phyloP scores from a whole-genome alignment of 202 grass and related monocot genomes.

The Thinopyrum obtusiflorum region DNA sequence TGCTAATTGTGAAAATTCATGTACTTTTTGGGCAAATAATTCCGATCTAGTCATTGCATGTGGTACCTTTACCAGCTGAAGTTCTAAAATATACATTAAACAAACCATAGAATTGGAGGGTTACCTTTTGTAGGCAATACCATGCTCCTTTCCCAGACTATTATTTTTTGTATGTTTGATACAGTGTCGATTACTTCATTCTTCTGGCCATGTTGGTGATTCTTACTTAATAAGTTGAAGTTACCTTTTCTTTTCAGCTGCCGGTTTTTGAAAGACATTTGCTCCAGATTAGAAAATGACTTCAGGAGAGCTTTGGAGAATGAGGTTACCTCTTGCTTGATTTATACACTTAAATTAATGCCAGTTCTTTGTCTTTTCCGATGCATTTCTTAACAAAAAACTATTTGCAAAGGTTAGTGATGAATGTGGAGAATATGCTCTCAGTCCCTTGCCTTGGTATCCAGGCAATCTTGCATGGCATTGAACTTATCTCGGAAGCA shows the following conservation, averaged over 20 bases:
- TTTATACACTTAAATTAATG: conserved; percentile 15
- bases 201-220: neutral
- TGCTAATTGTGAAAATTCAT: neutral
- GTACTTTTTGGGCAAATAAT: neutral
- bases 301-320: conserved; percentile 65
- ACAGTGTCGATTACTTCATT: neutral
- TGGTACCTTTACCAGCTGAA: neutral
- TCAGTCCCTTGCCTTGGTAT: conserved; percentile 85
- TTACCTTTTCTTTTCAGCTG: conserved; percentile 51
- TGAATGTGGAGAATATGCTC: conserved; percentile 65
- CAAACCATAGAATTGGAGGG: neutral
- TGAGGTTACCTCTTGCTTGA: conserved; percentile 46
- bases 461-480: conserved; percentile 96
- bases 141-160: neutral
- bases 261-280: conserved; percentile 66
- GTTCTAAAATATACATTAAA: neutral
- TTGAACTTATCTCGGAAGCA: conserved; percentile 93
- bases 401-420: conserved; percentile 59
- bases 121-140: neutral
- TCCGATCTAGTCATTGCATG: neutral
- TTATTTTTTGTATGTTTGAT: conserved; percentile 3
- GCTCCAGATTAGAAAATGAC: conserved; percentile 67
- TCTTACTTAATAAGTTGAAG: conserved; percentile 11
- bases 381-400: conserved; percentile 6
- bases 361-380: conserved; percentile 4